phyloP scores from a whole-genome alignment of 2,329 filamentous ascomycete genomes.

The Penicillium sp. region DNA sequence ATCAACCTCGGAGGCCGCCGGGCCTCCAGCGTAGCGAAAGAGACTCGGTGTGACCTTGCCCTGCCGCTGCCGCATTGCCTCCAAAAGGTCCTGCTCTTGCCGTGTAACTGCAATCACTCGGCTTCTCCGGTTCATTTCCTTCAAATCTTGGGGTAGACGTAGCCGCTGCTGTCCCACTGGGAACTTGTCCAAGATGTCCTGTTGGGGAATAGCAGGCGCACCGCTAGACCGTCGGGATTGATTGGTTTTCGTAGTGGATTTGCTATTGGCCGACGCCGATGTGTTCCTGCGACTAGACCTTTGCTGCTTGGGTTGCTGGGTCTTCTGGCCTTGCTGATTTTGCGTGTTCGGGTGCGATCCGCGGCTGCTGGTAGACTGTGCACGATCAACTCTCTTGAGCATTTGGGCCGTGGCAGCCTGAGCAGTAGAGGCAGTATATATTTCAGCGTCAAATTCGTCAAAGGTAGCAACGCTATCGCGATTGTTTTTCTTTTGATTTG shows the following conservation, averaged over 20 bases:
- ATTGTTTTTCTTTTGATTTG: constrained; percentile 18
- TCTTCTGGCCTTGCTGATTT: not conserved
- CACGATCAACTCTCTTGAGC: constrained; percentile 33
- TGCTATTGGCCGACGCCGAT: constrained; percentile 34
- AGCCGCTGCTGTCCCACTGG: constrained; percentile 27
- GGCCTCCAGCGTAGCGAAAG: constrained; percentile 25
- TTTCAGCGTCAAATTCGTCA: constrained; percentile 47
- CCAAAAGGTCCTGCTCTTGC: constrained; percentile 57
- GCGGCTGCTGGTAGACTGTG: constrained; percentile 30
- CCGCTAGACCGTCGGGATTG: constrained; percentile 36
- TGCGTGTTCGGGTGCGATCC: constrained; percentile 23
- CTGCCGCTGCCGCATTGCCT: constrained; percentile 55
- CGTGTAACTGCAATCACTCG: constrained; percentile 58
- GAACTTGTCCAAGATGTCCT: constrained; percentile 33
- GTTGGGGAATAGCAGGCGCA: constrained; percentile 41
- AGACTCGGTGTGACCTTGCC: constrained; percentile 52
- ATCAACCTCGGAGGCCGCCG: constrained; percentile 25
- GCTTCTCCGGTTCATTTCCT: constrained; percentile 45
- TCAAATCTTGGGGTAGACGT: constrained; percentile 27
- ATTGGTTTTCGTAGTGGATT: constrained; percentile 29
- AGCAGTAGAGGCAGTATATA: constrained; percentile 47
- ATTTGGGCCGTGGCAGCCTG: constrained; percentile 35
- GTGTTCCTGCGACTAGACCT: constrained; percentile 20
- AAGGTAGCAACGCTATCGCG: constrained; percentile 47
- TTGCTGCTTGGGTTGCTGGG: not conserved